Percentiles rank a stretch among this genome's conserved stretches.
These are phyloP conservation scores for Eremothecium coryli DNA, from an alignment of 1,139 yeast genomes.

Conservation along the genomic window DNA sequence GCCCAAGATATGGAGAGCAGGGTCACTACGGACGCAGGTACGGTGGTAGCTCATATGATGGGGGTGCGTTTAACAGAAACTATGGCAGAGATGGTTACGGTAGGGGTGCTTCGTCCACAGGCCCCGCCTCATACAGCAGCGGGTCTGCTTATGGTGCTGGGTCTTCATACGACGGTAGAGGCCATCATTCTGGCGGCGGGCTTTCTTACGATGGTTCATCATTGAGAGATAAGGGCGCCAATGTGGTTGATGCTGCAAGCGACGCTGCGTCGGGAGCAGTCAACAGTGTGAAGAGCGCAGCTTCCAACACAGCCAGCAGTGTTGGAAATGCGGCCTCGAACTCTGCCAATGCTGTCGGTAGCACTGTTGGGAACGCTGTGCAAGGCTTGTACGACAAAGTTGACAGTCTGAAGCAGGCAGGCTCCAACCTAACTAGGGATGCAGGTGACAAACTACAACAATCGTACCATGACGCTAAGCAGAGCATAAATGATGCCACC, in stretches of 20 bases:
- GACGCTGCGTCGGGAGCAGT: not conserved
- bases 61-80: not conserved
- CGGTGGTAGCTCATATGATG: not conserved
- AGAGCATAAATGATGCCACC: conserved; percentile 7
- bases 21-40: not conserved
- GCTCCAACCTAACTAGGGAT: conserved; percentile 5
- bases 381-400: conserved; percentile 8
- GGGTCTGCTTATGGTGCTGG: not conserved
- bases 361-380: conserved; percentile 13
- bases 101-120: not conserved
- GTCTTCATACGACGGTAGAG: not conserved
- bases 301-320: conserved; percentile 11
- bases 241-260: not conserved
- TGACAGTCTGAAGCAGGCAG: conserved; percentile 8
- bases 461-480: conserved; percentile 7
- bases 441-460: conserved; percentile 6
- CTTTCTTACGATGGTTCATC: not conserved
- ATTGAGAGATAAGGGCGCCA: not conserved
- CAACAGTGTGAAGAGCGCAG: not conserved
- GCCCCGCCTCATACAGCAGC: no score
- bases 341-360: conserved; percentile 7
- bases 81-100: conserved; percentile 1
- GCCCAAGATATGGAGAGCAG: not conserved
- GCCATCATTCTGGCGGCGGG: conserved; percentile 1
- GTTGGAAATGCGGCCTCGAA: conserved; percentile 11